Base-by-base conservation (phyloP, 192 early-diverging fungal species). In the Thoreauomyces humboldtii region DNA sequence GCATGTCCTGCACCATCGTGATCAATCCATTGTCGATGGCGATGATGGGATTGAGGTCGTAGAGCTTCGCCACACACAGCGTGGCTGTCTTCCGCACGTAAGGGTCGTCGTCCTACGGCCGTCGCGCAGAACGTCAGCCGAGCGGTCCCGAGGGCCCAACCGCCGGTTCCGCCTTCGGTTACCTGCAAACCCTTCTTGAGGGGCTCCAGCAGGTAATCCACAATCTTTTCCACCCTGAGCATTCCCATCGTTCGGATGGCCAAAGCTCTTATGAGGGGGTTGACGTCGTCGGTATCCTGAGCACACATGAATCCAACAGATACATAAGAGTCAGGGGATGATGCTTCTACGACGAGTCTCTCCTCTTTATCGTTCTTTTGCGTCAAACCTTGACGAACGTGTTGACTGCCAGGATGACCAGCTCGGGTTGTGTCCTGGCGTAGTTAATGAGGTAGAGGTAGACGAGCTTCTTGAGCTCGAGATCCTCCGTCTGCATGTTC, bases 401-500 rank as follows among this genome's bases (percentile, higher is more conserved):
- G 60, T 96, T 96, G 44, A 96, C 92, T 1, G 96, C 96, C 43
- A 98, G 74, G 63, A 95, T 97, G 41, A 96, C 96, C 25, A 99
- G 81, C 62, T 99, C 94, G 1, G 96, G 94, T 72, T 98, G 91
- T 44, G 91, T 87, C 68, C 95, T 90, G 21, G 96, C 95, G 62
- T 98, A 99, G 77, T 98, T 97, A 75, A 99, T 98, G 57, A 99
- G 76, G 71, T 96, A 99, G 59, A 99, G 74, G 67, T 99, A 99
- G 32, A 97, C 91, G 60, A 99, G 84, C 77, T 99, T 99, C 74
- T 99, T 99, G 62, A 96, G 76, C 68, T 99, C 95, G 35, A 99
- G 76, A 75, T 98, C 92, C 58, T 97, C 95, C 1, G 95, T 98
- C 73, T 98, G 94, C 96, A 99, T 99, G 80, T 96, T 96, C 72